Evolutionary conservation across 208 protist genomes (phyloP), one percentile per base, ranked within the genome.

Genomic region (Naegleria fowleri): DNA sequence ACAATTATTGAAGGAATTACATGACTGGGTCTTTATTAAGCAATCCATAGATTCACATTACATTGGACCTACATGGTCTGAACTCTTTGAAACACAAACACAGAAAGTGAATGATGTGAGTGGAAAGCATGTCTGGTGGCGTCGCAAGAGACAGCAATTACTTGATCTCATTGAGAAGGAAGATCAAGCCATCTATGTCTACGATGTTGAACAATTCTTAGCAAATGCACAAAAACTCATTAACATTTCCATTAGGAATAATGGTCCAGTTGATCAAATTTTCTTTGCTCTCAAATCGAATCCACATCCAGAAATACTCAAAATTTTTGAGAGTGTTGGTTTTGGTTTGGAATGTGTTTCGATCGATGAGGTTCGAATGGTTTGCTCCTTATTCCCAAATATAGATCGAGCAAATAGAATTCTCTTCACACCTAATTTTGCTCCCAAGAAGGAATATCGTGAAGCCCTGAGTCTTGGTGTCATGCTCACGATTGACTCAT

Each of bases 381-480:
- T 90, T 0, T 43, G 16, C 16, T 7, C 33, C 29, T 25, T 76
- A 5, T 90, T 90, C 33, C 51, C 48, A 76, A 41, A 25, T n/a
- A 76, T 90, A 22, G 52, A 76, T 43, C 15, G 22, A 13, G 59
- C 33, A 15, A 51, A 48, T 29, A 41, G 33, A 75, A 90, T 90
- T 41, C 40, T 90, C 5, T 90, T 90, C 51, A 90, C 86, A n/a
- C 86, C 86, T 6, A 90, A 90, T 29, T 90, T 90, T 90, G 86
- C 51, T 90, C 51, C 86, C 7, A 90, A n/a, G 33, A 25, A 90
- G 16, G 86, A 90, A 39, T 90, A 90, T 76, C 3, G 7, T n/a
- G 7, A 25, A 16, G 86, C 25, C 43, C 16, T 90, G 0, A 11
- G 11, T 41, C 25, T 76, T 9, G 51, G 33, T 43, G 86, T 90